Percentiles rank a stretch among this genome's conserved stretches.
phyloP scores from a whole-genome alignment of 192 early-diverging fungal genomes.

The Diversispora epigaea region DNA sequence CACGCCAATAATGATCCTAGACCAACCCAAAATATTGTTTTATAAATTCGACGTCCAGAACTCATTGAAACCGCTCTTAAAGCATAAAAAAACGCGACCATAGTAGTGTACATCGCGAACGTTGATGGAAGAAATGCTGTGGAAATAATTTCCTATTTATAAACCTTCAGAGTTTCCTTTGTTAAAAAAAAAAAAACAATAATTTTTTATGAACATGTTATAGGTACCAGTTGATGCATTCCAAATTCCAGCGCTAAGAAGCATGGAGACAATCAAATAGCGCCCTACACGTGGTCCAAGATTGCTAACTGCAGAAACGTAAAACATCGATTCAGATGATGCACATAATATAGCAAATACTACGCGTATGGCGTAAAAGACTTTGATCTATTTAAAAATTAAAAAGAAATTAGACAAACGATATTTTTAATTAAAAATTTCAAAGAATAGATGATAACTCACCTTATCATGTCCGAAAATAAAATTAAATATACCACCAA shows the following conservation, averaged over 20 bases:
- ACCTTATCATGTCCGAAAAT: constrained; percentile 46
- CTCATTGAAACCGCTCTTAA: constrained; percentile 55
- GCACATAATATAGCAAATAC: constrained; percentile 62
- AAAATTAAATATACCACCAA: constrained; percentile 48
- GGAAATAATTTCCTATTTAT: constrained; percentile 1
- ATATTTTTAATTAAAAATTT: too few species aligned
- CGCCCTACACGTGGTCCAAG: constrained; percentile 67
- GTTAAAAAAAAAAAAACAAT: not conserved
- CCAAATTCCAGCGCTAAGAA: constrained; percentile 83
- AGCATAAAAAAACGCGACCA: constrained; percentile 70
- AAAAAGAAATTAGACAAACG: not conserved
- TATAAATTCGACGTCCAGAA: constrained; percentile 50
- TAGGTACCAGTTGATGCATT: constrained; percentile 77
- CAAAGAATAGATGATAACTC: too few species aligned
- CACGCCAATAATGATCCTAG: constrained; percentile 72
- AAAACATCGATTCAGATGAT: constrained; percentile 70
- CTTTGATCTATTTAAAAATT: constrained; percentile 52
- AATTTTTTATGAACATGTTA: too few species aligned
- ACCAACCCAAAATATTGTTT: constrained; percentile 61
- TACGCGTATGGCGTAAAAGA: constrained; percentile 76
- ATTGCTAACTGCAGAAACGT: constrained; percentile 56
- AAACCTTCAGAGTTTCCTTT: not conserved
- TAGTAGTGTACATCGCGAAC: constrained; percentile 87
- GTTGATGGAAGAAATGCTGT: constrained; percentile 86
- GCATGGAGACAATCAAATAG: constrained; percentile 61